Conservation (phyloP, 2,329 filamentous ascomycete genomes). For the Helicocarpus griseus region DNA sequence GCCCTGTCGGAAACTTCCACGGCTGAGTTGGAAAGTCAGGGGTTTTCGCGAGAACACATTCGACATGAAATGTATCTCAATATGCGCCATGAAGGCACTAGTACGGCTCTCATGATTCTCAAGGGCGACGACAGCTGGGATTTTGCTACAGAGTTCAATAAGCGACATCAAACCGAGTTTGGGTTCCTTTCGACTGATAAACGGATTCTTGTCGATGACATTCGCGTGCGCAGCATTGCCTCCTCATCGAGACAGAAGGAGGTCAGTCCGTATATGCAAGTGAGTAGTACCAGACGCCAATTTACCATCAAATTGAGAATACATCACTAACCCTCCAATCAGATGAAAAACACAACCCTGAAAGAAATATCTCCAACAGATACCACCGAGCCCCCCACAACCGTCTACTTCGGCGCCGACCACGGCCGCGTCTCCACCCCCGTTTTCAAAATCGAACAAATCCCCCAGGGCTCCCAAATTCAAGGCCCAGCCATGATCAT, state of each 20-base stretch:
- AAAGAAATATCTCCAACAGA: conserved; percentile 51
- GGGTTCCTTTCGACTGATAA: conserved; percentile 71
- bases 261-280: conserved; percentile 61
- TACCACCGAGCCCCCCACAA: conserved; percentile 34
- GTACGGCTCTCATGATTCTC: conserved; percentile 41
- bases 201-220: conserved; percentile 81
- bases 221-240: conserved; percentile 78
- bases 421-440: conserved; percentile 24
- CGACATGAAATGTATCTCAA: conserved; percentile 37
- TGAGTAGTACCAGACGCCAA: background rate
- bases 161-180: conserved; percentile 83
- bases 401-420: conserved; percentile 29
- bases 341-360: conserved; percentile 20
- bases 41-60: conserved; percentile 34
- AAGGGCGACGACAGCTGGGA: conserved; percentile 64
- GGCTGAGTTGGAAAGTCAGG: conserved; percentile 33
- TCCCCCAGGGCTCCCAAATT: conserved; percentile 25
- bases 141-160: conserved; percentile 72
- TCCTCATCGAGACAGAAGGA: conserved; percentile 48
- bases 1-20: conserved; percentile 57
- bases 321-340: conserved; percentile 22
- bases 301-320: background rate
- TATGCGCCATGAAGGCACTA: conserved; percentile 42
- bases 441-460: conserved; percentile 26
- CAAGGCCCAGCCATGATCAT: conserved; percentile 73